These are phyloP conservation scores for Epipyxis sp. DNA, from an alignment of 108 stramenopile species.

Conservation along the genomic window DNA sequence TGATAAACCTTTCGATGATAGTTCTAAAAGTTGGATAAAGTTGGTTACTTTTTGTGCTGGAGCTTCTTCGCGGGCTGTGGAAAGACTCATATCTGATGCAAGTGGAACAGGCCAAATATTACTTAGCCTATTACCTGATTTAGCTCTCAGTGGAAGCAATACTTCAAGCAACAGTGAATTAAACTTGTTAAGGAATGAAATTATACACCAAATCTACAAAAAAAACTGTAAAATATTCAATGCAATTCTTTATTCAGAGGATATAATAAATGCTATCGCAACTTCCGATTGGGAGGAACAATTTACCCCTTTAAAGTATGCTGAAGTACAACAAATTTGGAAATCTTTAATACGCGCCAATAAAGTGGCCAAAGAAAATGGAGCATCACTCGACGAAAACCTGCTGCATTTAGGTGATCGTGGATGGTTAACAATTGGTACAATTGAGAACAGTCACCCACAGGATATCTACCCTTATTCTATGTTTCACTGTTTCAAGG, in stretches of 20 bases:
- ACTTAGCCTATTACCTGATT: background rate
- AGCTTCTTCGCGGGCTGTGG: slow-evolving; percentile 5
- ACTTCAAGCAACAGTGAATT: background rate
- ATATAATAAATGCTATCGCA: background rate
- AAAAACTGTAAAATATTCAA: too few relatives aligned
- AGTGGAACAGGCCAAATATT: background rate
- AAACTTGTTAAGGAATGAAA: background rate
- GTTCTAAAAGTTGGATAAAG: background rate
- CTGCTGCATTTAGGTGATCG: slow-evolving; percentile 17
- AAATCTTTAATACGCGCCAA: too few relatives aligned
- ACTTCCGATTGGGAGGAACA: background rate
- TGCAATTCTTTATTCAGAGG: too few relatives aligned
- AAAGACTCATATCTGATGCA: background rate
- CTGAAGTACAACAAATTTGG: background rate
- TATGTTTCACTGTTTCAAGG: background rate
- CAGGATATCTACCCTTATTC: slow-evolving; percentile 15
- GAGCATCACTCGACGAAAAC: too few relatives aligned
- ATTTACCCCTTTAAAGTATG: background rate
- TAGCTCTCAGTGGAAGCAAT: background rate
- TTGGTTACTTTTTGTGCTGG: slow-evolving; percentile 6
- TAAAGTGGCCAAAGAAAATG: too few relatives aligned
- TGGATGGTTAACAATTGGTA: slow-evolving; percentile 2
- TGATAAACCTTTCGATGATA: background rate
- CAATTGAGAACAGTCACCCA: background rate
- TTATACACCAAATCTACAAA: too few relatives aligned